A percentile compares a stretch with the other conserved stretches of the same genome.
phyloP scores from a whole-genome alignment of 169 alveolate species.

The Amoebophrya sp. region DNA sequence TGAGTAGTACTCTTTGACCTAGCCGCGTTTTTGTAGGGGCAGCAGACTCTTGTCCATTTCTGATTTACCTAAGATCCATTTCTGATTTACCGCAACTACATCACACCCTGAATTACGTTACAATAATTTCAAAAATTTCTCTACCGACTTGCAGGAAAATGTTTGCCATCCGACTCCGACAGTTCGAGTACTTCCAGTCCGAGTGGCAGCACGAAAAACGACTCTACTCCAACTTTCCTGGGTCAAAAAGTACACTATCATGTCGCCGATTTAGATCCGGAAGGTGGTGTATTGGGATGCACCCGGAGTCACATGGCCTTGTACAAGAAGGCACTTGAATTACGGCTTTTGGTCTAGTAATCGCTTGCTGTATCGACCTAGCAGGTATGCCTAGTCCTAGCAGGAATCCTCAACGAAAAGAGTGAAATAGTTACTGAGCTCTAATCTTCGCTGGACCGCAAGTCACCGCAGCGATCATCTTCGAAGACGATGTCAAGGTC shows the following conservation, averaged over 20 bases:
- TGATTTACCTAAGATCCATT: neutral
- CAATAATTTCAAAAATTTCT: no score
- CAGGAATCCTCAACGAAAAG: no score
- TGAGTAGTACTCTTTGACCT: neutral
- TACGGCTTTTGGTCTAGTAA: no score
- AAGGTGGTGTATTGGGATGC: neutral
- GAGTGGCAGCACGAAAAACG: no score
- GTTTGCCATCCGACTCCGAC: no score
- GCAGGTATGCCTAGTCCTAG: no score
- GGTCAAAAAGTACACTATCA: neutral
- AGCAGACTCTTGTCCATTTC: neutral
- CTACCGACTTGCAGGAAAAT: no score
- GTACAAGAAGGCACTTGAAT: neutral
- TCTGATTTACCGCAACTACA: neutral
- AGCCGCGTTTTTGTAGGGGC: neutral
- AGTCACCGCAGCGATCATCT: neutral
- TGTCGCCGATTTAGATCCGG: neutral
- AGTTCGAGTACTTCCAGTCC: no score
- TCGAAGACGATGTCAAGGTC: constrained; percentile 12
- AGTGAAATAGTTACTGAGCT: no score
- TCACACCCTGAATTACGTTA: no score
- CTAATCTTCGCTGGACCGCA: no score
- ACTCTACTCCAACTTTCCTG: neutral
- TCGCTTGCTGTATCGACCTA: no score
- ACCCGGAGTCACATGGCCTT: neutral